These are phyloP conservation scores for Eucalyptus dawsonii DNA, from an alignment of 345 rosid genomes.

Conservation along the genomic window DNA sequence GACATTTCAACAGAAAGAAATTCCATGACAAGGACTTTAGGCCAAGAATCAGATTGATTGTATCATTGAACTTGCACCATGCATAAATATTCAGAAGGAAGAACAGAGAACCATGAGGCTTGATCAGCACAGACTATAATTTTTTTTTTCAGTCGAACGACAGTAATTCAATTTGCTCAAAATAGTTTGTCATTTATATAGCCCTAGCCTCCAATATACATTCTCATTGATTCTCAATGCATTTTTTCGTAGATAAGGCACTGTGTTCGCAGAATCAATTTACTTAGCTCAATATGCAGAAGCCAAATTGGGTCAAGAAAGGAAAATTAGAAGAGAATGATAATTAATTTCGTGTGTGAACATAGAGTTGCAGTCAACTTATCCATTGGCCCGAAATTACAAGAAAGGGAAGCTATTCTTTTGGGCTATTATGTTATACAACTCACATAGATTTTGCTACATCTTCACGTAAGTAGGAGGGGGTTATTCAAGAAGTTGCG, in stretches of 20 bases:
- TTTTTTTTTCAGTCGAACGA: background rate
- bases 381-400: background rate
- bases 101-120: background rate
- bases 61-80: background rate
- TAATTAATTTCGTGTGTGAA: background rate
- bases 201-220: background rate
- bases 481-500: constrained; percentile 6
- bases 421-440: background rate
- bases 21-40: background rate
- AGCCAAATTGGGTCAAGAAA: background rate
- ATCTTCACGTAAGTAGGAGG: background rate
- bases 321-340: background rate
- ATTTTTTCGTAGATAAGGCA: background rate
- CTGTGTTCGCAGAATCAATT: background rate
- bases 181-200: background rate
- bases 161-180: background rate
- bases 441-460: background rate
- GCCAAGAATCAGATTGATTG: background rate
- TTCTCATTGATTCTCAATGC: background rate
- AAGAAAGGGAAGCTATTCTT: background rate
- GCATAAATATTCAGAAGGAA: background rate
- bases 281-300: background rate
- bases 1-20: background rate
- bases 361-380: background rate
- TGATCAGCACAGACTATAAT: background rate